These are phyloP conservation scores for Jasminum sambac DNA, from an alignment of 257 asterid genomes.

Conservation along the genomic window DNA sequence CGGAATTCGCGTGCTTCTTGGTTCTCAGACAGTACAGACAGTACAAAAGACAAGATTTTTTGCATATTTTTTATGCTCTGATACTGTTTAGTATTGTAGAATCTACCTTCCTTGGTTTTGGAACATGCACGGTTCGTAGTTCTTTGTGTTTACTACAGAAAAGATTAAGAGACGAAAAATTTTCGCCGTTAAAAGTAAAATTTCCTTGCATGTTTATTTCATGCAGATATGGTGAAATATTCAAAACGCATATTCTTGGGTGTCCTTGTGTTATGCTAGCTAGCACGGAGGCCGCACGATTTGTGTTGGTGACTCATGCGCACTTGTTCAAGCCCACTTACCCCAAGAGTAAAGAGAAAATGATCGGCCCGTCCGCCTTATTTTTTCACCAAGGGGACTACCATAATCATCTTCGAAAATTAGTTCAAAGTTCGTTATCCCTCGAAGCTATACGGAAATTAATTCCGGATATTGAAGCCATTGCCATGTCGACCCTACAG, in stretches of 20 bases:
- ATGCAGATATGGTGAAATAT: constrained; percentile 69
- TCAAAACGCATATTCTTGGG: constrained; percentile 76
- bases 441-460: constrained; percentile 49
- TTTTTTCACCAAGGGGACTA: constrained; percentile 76
- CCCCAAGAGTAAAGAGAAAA: constrained; percentile 82
- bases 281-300: constrained; percentile 71
- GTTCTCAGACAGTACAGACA: background rate
- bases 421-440: constrained; percentile 53
- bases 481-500: constrained; percentile 43
- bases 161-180: too few relatives aligned
- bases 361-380: constrained; percentile 74
- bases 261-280: constrained; percentile 84
- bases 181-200: too few relatives aligned
- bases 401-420: constrained; percentile 52
- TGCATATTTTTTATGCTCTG: constrained; percentile 7
- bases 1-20: background rate
- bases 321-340: constrained; percentile 73
- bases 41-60: background rate
- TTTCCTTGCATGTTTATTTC: background rate
- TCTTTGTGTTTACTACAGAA: too few relatives aligned
- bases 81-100: background rate
- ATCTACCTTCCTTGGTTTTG: too few relatives aligned
- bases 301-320: constrained; percentile 64
- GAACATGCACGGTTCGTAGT: background rate
- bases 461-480: constrained; percentile 47